Conservation (phyloP, 257 asterid species). For the Agastache rugosa region DNA sequence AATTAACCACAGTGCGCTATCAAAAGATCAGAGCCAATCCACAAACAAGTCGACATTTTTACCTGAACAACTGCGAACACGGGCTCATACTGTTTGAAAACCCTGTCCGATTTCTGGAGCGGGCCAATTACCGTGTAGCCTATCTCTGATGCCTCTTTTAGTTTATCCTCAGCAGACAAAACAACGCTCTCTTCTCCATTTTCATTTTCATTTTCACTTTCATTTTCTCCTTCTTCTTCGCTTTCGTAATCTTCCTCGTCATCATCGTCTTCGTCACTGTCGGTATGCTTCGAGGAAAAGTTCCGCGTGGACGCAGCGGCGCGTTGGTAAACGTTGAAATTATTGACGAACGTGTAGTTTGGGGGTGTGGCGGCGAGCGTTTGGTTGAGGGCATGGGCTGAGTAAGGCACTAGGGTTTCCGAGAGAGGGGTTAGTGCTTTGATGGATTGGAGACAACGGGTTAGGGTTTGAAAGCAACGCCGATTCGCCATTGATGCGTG, state of each 20-base stretch:
- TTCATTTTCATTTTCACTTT: slow-evolving; percentile 27
- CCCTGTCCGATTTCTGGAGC: slow-evolving; percentile 60
- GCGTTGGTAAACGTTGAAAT: slow-evolving; percentile 17
- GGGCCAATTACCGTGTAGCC: slow-evolving; percentile 83
- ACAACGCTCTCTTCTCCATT: slow-evolving; percentile 25
- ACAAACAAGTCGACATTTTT: not conserved
- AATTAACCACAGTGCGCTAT: not conserved
- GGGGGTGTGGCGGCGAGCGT: slow-evolving; percentile 30
- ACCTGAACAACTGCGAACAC: slow-evolving; percentile 91
- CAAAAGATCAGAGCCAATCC: not conserved
- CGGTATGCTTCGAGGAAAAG: slow-evolving; percentile 46
- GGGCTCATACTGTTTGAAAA: slow-evolving; percentile 69
- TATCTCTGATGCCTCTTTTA: slow-evolving; percentile 59
- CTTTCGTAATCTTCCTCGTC: slow-evolving; percentile 38
- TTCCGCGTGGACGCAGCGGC: slow-evolving; percentile 37
- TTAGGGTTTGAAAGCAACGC: slow-evolving; percentile 54
- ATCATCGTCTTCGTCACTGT: slow-evolving; percentile 33
- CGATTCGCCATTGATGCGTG: slow-evolving; percentile 71
- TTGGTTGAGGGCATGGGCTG: slow-evolving; percentile 35
- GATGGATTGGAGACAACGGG: slow-evolving; percentile 47
- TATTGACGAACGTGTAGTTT: slow-evolving; percentile 31
- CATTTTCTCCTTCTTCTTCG: slow-evolving; percentile 31
- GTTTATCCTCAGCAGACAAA: slow-evolving; percentile 48
- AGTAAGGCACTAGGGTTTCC: slow-evolving; percentile 33
- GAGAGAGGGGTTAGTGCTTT: slow-evolving; percentile 41